Conservation (phyloP, 1,139 yeast species). For the Geotrichum bryndzae region DNA sequence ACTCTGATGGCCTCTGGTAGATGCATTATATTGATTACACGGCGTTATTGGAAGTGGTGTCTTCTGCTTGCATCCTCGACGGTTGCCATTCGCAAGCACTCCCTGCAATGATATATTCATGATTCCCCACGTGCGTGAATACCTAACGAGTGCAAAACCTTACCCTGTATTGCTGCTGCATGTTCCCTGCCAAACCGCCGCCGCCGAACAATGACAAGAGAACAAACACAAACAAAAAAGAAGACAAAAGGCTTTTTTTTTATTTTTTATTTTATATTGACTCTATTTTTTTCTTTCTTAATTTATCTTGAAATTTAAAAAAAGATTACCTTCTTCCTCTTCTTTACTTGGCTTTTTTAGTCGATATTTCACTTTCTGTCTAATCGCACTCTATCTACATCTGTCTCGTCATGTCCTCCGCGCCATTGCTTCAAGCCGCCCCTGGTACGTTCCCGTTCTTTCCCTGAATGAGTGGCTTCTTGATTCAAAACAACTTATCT, state of each 20-base stretch:
- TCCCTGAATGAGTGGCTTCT: not conserved
- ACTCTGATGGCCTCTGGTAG: too few species aligned
- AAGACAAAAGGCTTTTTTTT: not conserved
- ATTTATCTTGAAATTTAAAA: not conserved
- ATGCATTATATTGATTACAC: too few species aligned
- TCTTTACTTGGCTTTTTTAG: not conserved
- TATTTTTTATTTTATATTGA: not conserved
- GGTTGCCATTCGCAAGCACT: not conserved
- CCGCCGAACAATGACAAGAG: not conserved
- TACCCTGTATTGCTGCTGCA: not conserved
- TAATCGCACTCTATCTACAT: not conserved
- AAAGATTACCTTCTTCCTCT: not conserved
- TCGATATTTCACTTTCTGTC: not conserved
- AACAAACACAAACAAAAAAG: not conserved
- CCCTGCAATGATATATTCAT: not conserved
- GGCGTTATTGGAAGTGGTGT: too few species aligned
- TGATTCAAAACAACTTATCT: not conserved
- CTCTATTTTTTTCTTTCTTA: not conserved
- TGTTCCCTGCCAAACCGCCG: not conserved
- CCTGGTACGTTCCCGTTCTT: conserved; percentile 41
- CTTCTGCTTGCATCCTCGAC: too few species aligned
- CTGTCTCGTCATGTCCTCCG: conserved; percentile 45
- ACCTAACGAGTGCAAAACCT: not conserved
- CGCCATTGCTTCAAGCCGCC: conserved; percentile 56
- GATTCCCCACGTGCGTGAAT: not conserved